A percentile compares a stretch with the other conserved stretches of the same genome.
phyloP scores from a whole-genome alignment of 1,284 basidiomycete species.

The Puccinia triticina region DNA sequence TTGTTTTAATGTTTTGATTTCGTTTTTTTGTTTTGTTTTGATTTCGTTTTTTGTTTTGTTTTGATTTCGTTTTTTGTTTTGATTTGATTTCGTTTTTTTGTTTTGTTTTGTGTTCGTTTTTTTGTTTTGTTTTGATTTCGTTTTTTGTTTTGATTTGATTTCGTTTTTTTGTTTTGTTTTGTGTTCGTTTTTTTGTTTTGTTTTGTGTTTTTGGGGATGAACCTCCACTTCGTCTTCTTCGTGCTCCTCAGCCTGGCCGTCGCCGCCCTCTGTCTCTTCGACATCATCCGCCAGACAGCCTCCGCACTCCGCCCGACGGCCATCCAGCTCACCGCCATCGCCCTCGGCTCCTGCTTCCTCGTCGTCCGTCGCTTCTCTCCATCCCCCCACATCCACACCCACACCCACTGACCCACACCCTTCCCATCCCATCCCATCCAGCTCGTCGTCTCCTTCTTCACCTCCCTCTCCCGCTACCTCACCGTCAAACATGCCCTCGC shows the following conservation, averaged over 20 bases:
- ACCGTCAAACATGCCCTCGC: constrained; percentile 11
- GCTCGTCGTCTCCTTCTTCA: constrained; percentile 22
- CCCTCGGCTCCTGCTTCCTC: background rate
- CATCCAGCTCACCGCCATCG: constrained; percentile 3
- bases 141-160: too few species aligned
- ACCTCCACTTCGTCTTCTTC: constrained; percentile 22
- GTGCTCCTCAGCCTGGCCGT: constrained; percentile 9
- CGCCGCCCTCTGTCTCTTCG: background rate
- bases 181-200: too few species aligned
- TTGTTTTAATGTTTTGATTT: background rate
- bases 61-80: too few species aligned
- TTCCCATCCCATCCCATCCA: background rate
- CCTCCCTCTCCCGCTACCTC: constrained; percentile 4
- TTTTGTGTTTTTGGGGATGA: too few species aligned
- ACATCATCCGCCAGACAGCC: background rate
- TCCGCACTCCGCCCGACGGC: background rate
- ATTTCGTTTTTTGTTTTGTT: too few species aligned
- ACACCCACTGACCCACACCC: background rate
- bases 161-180: too few species aligned
- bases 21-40: background rate
- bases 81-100: too few species aligned
- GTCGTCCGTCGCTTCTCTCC: constrained; percentile 1
- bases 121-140: too few species aligned
- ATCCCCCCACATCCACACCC: background rate
- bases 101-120: too few species aligned